Evolutionary conservation across 2,329 filamentous ascomycete genomes (phyloP).

Genomic region (Arachnomyces sp.): DNA sequence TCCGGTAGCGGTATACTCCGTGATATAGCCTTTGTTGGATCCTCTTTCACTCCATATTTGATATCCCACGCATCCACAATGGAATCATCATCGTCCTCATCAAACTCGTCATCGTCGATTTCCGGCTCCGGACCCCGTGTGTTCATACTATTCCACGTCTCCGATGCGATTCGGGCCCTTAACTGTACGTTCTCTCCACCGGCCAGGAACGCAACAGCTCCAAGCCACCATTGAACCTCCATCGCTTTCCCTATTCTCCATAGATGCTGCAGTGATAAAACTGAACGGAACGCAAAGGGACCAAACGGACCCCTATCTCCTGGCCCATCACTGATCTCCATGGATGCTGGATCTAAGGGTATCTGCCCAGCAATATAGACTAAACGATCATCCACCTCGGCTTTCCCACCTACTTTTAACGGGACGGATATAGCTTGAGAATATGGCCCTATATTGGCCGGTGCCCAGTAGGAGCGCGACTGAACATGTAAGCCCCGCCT

Average conservation of each 20-base stretch:
- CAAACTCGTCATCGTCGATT: constrained; percentile 20
- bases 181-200: constrained; percentile 24
- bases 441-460: constrained; percentile 94
- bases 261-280: constrained; percentile 78
- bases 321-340: constrained; percentile 44
- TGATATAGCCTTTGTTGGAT: constrained; percentile 21
- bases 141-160: constrained; percentile 40
- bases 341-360: constrained; percentile 71
- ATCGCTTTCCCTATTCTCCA: constrained; percentile 71
- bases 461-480: constrained; percentile 91
- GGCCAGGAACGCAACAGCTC: constrained; percentile 67
- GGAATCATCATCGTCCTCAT: constrained; percentile 44
- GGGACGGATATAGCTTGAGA: constrained; percentile 70
- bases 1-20: constrained; percentile 17
- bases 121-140: constrained; percentile 9
- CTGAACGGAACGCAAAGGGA: constrained; percentile 51
- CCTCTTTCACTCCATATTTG: constrained; percentile 49
- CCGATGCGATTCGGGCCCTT: constrained; percentile 32
- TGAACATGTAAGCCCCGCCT: constrained; percentile 72
- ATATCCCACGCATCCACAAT: constrained; percentile 43
- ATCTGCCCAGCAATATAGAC: constrained; percentile 85
- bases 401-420: constrained; percentile 23
- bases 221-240: constrained; percentile 66
- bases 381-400: constrained; percentile 22
- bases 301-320: constrained; percentile 19